Conservation (phyloP, 148 eudicot species). For the Diospyros lotus region DNA sequence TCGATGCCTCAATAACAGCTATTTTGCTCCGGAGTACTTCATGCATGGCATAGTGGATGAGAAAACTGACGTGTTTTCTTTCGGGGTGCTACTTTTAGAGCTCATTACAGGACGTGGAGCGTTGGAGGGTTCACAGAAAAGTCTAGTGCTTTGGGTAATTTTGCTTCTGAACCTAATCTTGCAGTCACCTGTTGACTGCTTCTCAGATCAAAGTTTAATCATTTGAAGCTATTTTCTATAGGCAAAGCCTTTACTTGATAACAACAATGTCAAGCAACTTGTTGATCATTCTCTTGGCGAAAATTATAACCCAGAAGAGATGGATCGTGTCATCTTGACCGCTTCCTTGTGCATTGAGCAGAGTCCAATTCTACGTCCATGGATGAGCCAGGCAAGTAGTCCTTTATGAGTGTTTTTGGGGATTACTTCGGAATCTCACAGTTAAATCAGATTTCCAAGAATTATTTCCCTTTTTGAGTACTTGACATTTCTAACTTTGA, state of each 20-base stretch:
- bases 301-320: slow-evolving; percentile 47
- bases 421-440: not conserved
- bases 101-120: slow-evolving; percentile 79
- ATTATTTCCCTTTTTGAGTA: not conserved
- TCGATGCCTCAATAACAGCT: slow-evolving; percentile 40
- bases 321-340: slow-evolving; percentile 58
- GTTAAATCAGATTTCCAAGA: not conserved
- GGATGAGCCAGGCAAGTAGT: slow-evolving; percentile 74
- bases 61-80: slow-evolving; percentile 80
- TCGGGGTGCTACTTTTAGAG: slow-evolving; percentile 83
- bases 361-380: slow-evolving; percentile 62
- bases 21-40: slow-evolving; percentile 93
- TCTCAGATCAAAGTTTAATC: slow-evolving; percentile 3
- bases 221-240: slow-evolving; percentile 13
- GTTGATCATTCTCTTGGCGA: slow-evolving; percentile 61
- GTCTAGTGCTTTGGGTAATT: slow-evolving; percentile 76
- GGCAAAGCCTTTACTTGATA: slow-evolving; percentile 80
- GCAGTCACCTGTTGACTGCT: not conserved
- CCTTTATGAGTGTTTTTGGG: not conserved
- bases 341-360: slow-evolving; percentile 68
- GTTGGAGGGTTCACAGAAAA: slow-evolving; percentile 46
- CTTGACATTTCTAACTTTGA: not conserved
- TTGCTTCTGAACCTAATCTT: not conserved
- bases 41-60: slow-evolving; percentile 95
- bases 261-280: slow-evolving; percentile 42